Evolutionary conservation across 257 asterid species (phyloP).

Genomic region (Solanum dulcamara): DNA sequence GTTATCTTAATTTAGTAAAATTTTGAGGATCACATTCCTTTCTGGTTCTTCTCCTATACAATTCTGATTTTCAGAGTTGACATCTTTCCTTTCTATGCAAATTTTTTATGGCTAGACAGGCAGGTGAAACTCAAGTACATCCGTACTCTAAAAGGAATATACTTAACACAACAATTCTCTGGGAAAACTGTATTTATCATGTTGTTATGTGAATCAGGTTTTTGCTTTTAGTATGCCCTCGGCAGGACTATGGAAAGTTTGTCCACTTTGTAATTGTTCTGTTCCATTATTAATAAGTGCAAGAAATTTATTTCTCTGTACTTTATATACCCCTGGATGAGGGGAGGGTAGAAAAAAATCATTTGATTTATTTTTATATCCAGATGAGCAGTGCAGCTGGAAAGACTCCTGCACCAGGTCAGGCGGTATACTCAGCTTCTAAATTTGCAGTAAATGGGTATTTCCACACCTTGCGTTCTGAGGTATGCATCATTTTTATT

Average conservation of each 20-base stretch:
- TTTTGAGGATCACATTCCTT: constrained; percentile 17
- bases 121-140: not conserved
- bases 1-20: not conserved
- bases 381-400: constrained; percentile 99
- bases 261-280: not conserved
- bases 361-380: constrained; percentile 10
- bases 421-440: constrained; percentile 88
- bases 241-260: not conserved
- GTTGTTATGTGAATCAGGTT: not conserved
- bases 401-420: constrained; percentile 93
- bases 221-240: not conserved
- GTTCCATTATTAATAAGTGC: not conserved
- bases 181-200: not conserved
- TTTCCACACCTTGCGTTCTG: constrained; percentile 90
- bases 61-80: constrained; percentile 21
- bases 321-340: not conserved
- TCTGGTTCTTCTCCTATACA: constrained; percentile 14
- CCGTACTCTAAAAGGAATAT: not conserved
- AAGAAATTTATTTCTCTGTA: not conserved
- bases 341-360: not conserved
- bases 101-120: not conserved
- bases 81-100: not conserved
- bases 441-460: constrained; percentile 86
- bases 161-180: not conserved
- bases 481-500: constrained; percentile 28